Evolutionary conservation across 352 stramenopile genomes (phyloP).

Genomic region (Phytophthora podocarpi): DNA sequence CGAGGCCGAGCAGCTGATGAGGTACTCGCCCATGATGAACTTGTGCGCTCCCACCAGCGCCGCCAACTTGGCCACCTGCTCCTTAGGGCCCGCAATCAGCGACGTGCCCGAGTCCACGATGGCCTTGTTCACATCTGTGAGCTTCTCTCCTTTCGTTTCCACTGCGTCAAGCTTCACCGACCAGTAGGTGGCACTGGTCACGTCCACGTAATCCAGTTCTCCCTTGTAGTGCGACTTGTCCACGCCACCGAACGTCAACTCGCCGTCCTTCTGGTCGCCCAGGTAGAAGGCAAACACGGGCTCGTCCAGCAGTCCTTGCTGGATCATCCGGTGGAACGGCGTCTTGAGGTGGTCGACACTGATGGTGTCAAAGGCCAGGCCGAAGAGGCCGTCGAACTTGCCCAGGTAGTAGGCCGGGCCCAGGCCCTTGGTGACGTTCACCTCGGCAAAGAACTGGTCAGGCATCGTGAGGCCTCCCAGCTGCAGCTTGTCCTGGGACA

Average conservation of each 20-base stretch:
- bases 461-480: conserved; percentile 66
- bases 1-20: conserved; percentile 92
- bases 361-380: conserved; percentile 95
- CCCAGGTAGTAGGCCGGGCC: conserved; percentile 94
- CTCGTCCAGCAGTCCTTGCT: conserved; percentile 86
- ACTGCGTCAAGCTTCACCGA: conserved; percentile 75
- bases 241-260: conserved; percentile 80
- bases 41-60: conserved; percentile 86
- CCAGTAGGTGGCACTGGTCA: conserved; percentile 78
- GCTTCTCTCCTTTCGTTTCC: conserved; percentile 58
- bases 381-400: conserved; percentile 99
- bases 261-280: conserved; percentile 82
- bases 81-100: conserved; percentile 93
- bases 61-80: conserved; percentile 89
- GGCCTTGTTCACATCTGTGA: conserved; percentile 66
- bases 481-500: conserved; percentile 89
- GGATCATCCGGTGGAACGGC: conserved; percentile 94
- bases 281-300: conserved; percentile 97
- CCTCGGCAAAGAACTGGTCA: conserved; percentile 95
- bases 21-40: conserved; percentile 95
- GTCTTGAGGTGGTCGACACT: conserved; percentile 92
- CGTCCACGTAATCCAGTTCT: conserved; percentile 91
- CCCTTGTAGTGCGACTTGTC: conserved; percentile 94
- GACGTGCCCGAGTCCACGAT: conserved; percentile 98
- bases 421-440: conserved; percentile 96